Conservation (phyloP, 2,329 filamentous ascomycete genomes). For the Neofusicoccum ribis region DNA sequence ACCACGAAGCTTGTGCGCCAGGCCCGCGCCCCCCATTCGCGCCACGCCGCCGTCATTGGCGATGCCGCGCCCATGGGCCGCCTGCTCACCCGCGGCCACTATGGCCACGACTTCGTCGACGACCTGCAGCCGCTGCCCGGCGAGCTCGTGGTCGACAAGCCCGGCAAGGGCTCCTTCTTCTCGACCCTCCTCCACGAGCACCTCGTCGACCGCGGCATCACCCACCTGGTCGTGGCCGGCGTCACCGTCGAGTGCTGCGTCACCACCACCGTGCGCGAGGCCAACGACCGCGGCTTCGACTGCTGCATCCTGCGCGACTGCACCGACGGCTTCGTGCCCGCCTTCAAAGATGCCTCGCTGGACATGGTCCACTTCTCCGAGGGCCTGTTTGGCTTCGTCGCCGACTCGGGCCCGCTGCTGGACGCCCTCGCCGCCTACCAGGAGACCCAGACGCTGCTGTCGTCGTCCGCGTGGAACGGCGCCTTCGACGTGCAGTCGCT, state of each 20-base stretch:
- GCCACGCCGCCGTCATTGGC: conserved; percentile 49
- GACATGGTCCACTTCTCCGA: conserved; percentile 49
- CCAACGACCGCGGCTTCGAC: conserved; percentile 57
- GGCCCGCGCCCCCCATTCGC: conserved; percentile 47
- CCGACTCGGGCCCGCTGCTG: conserved; percentile 41
- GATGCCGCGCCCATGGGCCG: conserved; percentile 56
- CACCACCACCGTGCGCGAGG: conserved; percentile 53
- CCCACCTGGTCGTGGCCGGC: conserved; percentile 55
- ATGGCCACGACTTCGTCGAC: conserved; percentile 58
- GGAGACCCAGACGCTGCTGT: conserved; percentile 36
- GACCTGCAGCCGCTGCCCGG: conserved; percentile 51
- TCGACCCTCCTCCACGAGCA: conserved; percentile 56
- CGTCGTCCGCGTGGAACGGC: conserved; percentile 31
- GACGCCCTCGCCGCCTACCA: conserved; percentile 23
- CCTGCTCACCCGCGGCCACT: conserved; percentile 59
- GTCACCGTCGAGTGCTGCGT: conserved; percentile 59
- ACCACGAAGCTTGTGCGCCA: conserved; percentile 55
- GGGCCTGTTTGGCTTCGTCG: conserved; percentile 49
- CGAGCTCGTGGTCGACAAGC: conserved; percentile 57
- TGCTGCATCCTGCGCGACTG: conserved; percentile 54
- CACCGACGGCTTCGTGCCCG: conserved; percentile 45
- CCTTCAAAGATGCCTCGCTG: conserved; percentile 43
- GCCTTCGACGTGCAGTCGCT: conserved; percentile 46
- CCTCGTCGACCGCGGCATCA: conserved; percentile 52
- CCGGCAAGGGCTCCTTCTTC: conserved; percentile 54